A percentile compares a stretch with the other conserved stretches of the same genome.
phyloP scores from a whole-genome alignment of 176 grass and related monocot species.

The Triticum dicoccoides region DNA sequence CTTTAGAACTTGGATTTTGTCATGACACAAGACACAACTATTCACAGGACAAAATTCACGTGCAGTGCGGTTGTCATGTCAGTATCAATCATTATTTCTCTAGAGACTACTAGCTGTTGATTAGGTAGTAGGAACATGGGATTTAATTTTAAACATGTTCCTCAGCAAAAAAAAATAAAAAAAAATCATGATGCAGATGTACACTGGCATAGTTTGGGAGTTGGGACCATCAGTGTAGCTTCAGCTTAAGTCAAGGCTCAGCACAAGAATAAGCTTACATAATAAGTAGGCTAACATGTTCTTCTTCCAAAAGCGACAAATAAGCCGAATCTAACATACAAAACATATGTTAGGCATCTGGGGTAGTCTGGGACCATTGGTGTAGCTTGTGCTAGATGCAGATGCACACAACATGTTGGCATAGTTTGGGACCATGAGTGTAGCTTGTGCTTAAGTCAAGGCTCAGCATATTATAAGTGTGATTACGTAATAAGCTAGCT shows the following conservation, averaged over 20 bases:
- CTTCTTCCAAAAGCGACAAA: background rate
- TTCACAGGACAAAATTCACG: background rate
- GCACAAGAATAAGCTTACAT: background rate
- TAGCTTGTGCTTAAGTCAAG: constrained; percentile 5
- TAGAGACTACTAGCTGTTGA: background rate
- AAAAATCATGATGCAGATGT: background rate
- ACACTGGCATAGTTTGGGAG: background rate
- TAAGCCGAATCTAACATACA: background rate
- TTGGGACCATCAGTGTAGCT: background rate
- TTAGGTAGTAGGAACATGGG: background rate
- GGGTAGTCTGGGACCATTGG: background rate
- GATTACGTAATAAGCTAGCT: background rate
- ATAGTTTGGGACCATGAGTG: background rate
- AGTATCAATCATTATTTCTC: background rate
- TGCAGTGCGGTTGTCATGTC: background rate
- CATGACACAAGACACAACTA: background rate
- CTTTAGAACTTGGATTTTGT: background rate
- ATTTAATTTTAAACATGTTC: background rate
- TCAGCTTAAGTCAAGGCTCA: constrained; percentile 19
- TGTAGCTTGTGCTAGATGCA: no score
- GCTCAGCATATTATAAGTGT: background rate
- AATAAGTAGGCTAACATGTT: background rate
- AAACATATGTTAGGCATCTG: background rate
- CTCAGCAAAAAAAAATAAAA: background rate
- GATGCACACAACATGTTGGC: no score